Evolutionary conservation across 257 asterid species (phyloP).

Genomic region (Salvia hispanica): DNA sequence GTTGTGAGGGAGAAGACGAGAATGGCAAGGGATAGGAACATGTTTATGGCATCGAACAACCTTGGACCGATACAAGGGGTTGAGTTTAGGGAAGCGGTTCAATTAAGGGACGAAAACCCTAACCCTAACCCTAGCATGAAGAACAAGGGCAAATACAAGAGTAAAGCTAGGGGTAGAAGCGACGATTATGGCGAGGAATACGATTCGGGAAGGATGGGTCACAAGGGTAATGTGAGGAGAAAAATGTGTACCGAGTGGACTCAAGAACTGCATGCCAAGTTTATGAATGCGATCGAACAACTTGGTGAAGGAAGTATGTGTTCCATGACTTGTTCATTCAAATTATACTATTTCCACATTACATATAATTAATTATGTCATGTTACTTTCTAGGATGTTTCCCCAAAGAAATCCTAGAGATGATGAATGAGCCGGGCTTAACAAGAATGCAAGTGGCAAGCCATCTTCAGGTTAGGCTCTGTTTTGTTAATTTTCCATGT

Average conservation of each 20-base stretch:
- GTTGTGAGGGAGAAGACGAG: constrained; percentile 45
- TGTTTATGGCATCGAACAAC: constrained; percentile 1
- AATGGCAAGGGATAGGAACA: constrained; percentile 24
- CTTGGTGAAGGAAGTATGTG: constrained; percentile 59
- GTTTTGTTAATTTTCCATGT: background rate
- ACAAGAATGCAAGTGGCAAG: constrained; percentile 67
- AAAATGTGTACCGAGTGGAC: constrained; percentile 56
- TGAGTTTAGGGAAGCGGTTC: constrained; percentile 22
- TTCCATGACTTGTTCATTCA: no score
- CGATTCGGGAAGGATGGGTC: constrained; percentile 15
- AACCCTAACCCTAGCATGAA: constrained; percentile 25
- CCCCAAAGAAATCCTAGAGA: constrained; percentile 45
- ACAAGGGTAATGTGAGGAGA: constrained; percentile 30
- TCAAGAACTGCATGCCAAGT: constrained; percentile 45
- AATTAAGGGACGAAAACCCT: background rate
- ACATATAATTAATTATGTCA: no score
- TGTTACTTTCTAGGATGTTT: constrained; percentile 40
- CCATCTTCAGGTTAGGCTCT: constrained; percentile 48
- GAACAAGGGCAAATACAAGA: constrained; percentile 28
- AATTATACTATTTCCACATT: no score
- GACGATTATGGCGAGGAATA: background rate
- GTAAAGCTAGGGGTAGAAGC: background rate
- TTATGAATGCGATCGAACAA: constrained; percentile 40
- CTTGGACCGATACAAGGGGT: constrained; percentile 5
- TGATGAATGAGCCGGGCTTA: constrained; percentile 52